Percentiles rank a stretch among this genome's conserved stretches.
phyloP scores from a whole-genome alignment of 768 basidiomycete species.

The Asterophora parasitica region DNA sequence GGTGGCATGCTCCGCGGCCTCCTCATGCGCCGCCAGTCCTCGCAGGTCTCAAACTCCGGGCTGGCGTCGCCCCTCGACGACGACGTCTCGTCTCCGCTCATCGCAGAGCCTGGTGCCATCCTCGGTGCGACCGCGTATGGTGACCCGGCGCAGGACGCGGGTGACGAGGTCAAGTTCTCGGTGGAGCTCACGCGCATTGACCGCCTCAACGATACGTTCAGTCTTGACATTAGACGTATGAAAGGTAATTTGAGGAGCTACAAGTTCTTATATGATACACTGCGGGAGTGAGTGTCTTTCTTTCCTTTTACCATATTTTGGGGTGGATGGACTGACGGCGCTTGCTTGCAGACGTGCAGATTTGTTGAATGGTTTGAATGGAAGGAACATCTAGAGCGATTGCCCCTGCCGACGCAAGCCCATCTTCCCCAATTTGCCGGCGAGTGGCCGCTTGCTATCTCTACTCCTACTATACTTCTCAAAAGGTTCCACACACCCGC shows the following conservation, averaged over 20 bases:
- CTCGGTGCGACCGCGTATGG: slow-evolving; percentile 37
- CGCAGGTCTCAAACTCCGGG: slow-evolving; percentile 53
- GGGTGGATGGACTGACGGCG: too few relatives aligned
- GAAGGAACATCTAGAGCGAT: too few relatives aligned
- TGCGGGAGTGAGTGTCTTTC: slow-evolving; percentile 66
- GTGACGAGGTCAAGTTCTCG: slow-evolving; percentile 90
- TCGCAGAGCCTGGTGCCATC: slow-evolving; percentile 37
- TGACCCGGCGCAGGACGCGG: slow-evolving; percentile 60
- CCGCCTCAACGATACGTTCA: slow-evolving; percentile 78
- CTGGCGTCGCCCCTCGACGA: slow-evolving; percentile 39
- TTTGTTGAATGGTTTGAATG: too few relatives aligned
- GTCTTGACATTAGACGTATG: slow-evolving; percentile 82
- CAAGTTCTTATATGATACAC: slow-evolving; percentile 77
- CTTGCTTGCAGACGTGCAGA: too few relatives aligned
- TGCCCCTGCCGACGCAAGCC: too few relatives aligned
- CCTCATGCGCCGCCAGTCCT: slow-evolving; percentile 86
- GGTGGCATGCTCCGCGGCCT: slow-evolving; percentile 84
- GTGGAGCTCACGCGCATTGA: slow-evolving; percentile 87
- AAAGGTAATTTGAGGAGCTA: slow-evolving; percentile 85
- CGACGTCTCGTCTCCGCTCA: slow-evolving; percentile 33
- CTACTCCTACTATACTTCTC: too few relatives aligned
- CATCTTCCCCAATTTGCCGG: too few relatives aligned
- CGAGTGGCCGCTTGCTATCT: too few relatives aligned
- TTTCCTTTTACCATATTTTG: too few relatives aligned
- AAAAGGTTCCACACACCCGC: too few relatives aligned